Conservation (phyloP, 2,329 filamentous ascomycete genomes). For the Botrytis aclada region DNA sequence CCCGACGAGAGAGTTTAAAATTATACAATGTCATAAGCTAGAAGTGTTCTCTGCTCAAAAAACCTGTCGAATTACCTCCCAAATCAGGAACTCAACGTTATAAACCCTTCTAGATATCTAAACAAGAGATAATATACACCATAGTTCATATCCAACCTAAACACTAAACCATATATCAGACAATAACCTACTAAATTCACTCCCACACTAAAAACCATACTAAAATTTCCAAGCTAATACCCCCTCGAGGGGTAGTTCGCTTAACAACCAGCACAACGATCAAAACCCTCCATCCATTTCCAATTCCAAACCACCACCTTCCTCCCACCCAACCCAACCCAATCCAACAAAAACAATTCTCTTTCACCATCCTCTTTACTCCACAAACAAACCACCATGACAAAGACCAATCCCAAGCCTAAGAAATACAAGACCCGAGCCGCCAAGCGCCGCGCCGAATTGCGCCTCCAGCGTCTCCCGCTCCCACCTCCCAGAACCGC, state of each 20-base stretch:
- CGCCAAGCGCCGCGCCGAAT: not conserved
- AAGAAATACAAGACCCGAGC: not conserved
- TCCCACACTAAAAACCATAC: not conserved
- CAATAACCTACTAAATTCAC: not conserved
- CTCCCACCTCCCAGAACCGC: not conserved
- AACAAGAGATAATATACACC: not conserved
- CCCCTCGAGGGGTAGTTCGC: not conserved
- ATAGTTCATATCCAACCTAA: not conserved
- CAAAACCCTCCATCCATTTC: not conserved
- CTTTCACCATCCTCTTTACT: not conserved
- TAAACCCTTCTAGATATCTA: no score
- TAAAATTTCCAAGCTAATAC: not conserved
- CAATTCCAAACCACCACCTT: not conserved
- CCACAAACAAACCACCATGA: not conserved
- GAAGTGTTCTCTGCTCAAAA: no score
- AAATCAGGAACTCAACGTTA: not conserved
- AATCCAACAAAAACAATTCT: not conserved
- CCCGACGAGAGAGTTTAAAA: not conserved
- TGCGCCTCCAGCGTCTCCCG: not conserved
- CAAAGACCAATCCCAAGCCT: not conserved
- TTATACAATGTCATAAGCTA: not conserved
- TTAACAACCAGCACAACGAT: not conserved
- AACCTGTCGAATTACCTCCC: accelerated
- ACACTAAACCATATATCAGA: not conserved
- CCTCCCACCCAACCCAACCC: not conserved